These are phyloP conservation scores for Peronospora tabacina DNA, from an alignment of 352 stramenopile genomes.

Conservation along the genomic window DNA sequence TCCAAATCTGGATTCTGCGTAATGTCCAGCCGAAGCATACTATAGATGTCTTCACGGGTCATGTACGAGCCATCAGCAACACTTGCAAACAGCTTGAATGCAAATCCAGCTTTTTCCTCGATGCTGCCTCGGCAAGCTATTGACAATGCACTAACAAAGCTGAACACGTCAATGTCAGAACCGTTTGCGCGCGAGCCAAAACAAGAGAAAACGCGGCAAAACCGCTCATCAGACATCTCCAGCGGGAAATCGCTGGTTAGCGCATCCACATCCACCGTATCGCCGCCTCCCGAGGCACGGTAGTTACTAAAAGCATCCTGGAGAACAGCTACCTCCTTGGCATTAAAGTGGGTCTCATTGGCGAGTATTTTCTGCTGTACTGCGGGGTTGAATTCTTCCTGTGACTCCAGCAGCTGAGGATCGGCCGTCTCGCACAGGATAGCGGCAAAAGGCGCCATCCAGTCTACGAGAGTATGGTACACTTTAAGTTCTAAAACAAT, in stretches of 20 bases:
- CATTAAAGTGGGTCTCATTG: conserved; percentile 71
- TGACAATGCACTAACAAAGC: conserved; percentile 74
- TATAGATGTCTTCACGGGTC: conserved; percentile 75
- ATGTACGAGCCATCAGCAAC: conserved; percentile 41
- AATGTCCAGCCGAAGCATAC: conserved; percentile 76
- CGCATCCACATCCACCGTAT: conserved; percentile 68
- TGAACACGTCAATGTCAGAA: conserved; percentile 79
- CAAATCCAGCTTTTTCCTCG: conserved; percentile 71
- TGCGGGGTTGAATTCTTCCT: conserved; percentile 84
- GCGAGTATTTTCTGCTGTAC: conserved; percentile 85
- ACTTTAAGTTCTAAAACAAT: conserved; percentile 48
- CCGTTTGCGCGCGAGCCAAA: conserved; percentile 77
- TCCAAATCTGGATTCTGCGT: conserved; percentile 70
- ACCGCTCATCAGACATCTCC: conserved; percentile 79
- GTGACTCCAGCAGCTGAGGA: conserved; percentile 68
- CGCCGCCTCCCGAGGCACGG: conserved; percentile 51
- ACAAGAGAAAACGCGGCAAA: conserved; percentile 65
- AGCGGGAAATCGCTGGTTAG: conserved; percentile 73
- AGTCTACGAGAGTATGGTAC: conserved; percentile 58
- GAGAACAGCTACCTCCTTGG: conserved; percentile 70
- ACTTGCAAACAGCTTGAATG: conserved; percentile 74
- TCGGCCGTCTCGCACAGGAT: conserved; percentile 79
- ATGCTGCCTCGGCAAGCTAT: conserved; percentile 63
- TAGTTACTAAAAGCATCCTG: conserved; percentile 85
- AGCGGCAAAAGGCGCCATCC: conserved; percentile 82